Evolutionary conservation across 805 yeast genomes (phyloP), one percentile per base, ranked within the genome.

Genomic region (Lachancea meyersii): DNA sequence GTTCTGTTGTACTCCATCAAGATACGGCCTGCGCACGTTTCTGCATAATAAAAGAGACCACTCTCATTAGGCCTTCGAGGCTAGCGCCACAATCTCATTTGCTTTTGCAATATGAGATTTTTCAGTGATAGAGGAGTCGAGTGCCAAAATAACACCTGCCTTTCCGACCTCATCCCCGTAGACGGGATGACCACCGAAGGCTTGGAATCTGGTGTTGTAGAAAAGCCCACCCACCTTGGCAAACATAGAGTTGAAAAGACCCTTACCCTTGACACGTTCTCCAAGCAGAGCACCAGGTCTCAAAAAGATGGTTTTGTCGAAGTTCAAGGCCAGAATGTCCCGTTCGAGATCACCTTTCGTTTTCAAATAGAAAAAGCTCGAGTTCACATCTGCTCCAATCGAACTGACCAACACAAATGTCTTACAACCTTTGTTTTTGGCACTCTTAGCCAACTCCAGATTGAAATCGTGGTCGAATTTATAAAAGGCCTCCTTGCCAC

Each of bases 251-350:
- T 66, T 70, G 4, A 57, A 57, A 3, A 64, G 50, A 0, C 75
- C 77, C 41, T 69, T 72, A 6, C 47, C 42, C 3, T 35, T 46
- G 14, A 65, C 70, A 53, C 95, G 69, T 22, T 75, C 73, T 4
- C 95, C 95, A 5, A 85, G 52, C 28, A 87, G 65, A 1, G 69
- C 60, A 11, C 96, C 96, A 0, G 96, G 96, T 54, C 86, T 73
- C 43, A 88, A 61, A 47, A 88, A 82, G 40, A 86, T 74, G 1
- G 88, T 79, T 41, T 77, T 70, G n/a, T 79, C 80, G 61, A 86
- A 88, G 21, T 70, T 73, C 44, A 87, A 67, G 0, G 67, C 78
- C 34, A 70, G 63, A 8, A 88, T 66, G 36, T 77, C 86, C 35
- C 79, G 73, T 58, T 88, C 96, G 38, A 84, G 68, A 40, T 79